Conservation (phyloP, 768 basidiomycete species). For the Terana coerulea region DNA sequence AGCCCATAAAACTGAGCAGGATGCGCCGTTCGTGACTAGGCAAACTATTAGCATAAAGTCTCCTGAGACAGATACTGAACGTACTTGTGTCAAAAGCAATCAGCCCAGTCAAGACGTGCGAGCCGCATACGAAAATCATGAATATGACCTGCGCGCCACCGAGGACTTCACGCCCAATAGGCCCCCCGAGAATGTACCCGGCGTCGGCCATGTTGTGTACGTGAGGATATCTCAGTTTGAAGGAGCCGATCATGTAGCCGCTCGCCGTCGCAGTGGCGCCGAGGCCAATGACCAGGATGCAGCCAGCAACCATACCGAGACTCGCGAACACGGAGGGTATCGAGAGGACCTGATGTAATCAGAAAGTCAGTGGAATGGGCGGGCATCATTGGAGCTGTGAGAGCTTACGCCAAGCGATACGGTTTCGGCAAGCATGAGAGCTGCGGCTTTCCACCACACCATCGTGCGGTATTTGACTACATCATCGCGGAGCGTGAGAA, state of each 20-base stretch:
- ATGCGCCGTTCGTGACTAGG: constrained; percentile 26
- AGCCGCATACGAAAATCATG: constrained; percentile 26
- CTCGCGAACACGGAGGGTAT: constrained; percentile 26
- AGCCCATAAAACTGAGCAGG: constrained; percentile 29
- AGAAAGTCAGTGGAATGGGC: no score
- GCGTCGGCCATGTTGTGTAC: constrained; percentile 32
- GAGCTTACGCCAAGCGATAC: constrained; percentile 27
- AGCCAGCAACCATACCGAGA: constrained; percentile 26
- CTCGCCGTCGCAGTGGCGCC: constrained; percentile 23
- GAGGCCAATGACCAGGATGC: constrained; percentile 24
- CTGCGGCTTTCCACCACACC: constrained; percentile 30
- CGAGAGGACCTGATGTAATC: constrained; percentile 21
- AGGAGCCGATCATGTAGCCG: constrained; percentile 25
- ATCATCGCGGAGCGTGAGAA: neutral
- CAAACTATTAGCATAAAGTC: neutral
- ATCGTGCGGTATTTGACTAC: constrained; percentile 28
- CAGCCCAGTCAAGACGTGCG: constrained; percentile 28
- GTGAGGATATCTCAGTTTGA: constrained; percentile 30
- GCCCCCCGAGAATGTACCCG: constrained; percentile 26
- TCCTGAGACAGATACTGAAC: neutral
- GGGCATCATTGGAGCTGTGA: no score
- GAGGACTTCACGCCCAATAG: constrained; percentile 27
- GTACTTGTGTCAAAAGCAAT: constrained; percentile 30
- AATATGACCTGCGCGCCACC: constrained; percentile 28
- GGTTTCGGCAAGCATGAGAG: constrained; percentile 29